These are phyloP conservation scores for Euphorbia corollata DNA, from an alignment of 441 rosid species.

Conservation along the genomic window DNA sequence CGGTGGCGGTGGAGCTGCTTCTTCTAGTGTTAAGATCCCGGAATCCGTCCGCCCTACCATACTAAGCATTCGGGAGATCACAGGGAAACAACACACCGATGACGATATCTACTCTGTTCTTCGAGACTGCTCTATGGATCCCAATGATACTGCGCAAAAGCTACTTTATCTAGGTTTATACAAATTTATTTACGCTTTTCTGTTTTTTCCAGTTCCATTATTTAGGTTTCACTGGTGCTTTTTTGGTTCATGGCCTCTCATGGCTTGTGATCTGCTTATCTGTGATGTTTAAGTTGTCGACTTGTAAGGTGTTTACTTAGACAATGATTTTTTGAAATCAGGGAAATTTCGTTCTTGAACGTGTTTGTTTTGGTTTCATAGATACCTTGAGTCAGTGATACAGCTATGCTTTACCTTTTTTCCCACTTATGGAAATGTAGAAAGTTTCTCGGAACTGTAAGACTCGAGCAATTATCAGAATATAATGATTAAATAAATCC, in stretches of 20 bases:
- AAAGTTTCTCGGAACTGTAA: not conserved
- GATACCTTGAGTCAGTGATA: not conserved
- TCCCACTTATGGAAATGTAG: not conserved
- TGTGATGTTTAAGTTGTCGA: not conserved
- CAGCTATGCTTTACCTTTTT: not conserved
- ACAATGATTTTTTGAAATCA: not conserved
- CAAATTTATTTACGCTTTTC: not conserved
- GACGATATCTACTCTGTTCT: conserved; percentile 72
- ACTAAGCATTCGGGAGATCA: conserved; percentile 60
- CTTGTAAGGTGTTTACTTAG: conserved; percentile 4
- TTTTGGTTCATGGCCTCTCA: not conserved
- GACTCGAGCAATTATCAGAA: not conserved
- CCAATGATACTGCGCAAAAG: conserved; percentile 69
- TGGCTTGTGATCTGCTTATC: not conserved
- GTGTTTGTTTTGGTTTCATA: not conserved
- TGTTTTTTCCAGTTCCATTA: not conserved
- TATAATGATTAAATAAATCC: not conserved
- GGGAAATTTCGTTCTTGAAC: not conserved
- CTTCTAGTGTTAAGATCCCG: conserved; percentile 40
- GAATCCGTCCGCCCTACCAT: conserved; percentile 36
- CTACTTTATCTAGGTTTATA: conserved; percentile 56
- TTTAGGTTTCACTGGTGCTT: conserved; percentile 12
- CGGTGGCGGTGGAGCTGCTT: conserved; percentile 18
- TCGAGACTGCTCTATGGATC: conserved; percentile 64
- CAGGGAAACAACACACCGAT: conserved; percentile 73